Base-by-base conservation (phyloP, 1,284 basidiomycete genomes). In the Microbotryum scabiosae region DNA sequence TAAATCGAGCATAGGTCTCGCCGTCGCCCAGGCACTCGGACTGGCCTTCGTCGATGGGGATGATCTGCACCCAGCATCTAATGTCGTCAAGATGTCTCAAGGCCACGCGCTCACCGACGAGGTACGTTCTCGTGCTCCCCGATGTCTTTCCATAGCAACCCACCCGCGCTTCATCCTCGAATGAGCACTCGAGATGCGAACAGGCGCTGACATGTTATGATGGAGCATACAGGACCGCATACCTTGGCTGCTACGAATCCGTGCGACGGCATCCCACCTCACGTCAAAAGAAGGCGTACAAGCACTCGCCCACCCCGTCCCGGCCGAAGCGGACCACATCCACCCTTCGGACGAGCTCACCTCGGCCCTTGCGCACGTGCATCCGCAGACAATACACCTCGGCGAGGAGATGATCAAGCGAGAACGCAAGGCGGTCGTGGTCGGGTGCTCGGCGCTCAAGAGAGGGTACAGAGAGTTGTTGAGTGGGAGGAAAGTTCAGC, bases 21-120 rank as follows among this genome's bases (percentile, higher is more conserved):
- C 83, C 4, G 78, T 94, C 28, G 82, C 87, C 16, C 70, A 76
- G 44, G 77, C 79, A 18, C 79, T 92, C 58, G 73, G 74, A 9
- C 70, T 89, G 60, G 84, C 90, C 0, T 94, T 90, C 76, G 78
- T 91, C 64, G 93, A 97, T 72, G 93, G 88, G 45, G 93, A 97
- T 74, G 85, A 88, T 63, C 79, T 97, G 44, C 93, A 97, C 73
- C 88, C 92, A 0, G 71, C 79, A 16, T 74, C 80, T 7, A 96
- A 96, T 74, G 82, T 96, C 51, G 85, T 81, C 36, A 97, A 97
- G 80, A 97, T 97, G 92, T 80, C 84, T 2, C 71, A 75, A 1
- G 90, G 90, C 0, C 77, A 79, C n/a, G 86, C 91, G 0, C 77
- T 97, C 61, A 85, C 79, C 2, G 92, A 97, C 72, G 80, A 76